Percentiles rank a stretch among this genome's conserved stretches.
Conservation (phyloP, 2,329 filamentous ascomycete genomes). For the Acephala macrosclerotiorum region DNA sequence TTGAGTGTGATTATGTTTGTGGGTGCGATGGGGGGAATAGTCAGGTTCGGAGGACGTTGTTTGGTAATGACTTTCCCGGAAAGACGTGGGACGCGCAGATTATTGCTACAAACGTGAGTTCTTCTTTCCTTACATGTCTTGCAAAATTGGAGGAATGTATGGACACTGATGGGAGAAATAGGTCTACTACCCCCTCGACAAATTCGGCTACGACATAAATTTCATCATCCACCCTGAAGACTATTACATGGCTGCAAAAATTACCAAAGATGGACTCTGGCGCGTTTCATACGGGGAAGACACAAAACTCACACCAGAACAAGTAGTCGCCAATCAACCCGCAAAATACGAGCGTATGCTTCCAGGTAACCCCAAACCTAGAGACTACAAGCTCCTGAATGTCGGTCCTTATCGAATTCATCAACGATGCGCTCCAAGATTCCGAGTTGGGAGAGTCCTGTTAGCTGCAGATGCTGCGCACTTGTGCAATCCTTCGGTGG, state of each 20-base stretch:
- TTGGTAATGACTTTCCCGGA: slow-evolving; percentile 63
- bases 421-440: slow-evolving; percentile 53
- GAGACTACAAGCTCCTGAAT: slow-evolving; percentile 62
- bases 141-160: no score
- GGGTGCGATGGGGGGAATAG: slow-evolving; percentile 64
- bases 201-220: slow-evolving; percentile 62
- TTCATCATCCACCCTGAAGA: slow-evolving; percentile 69
- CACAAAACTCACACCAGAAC: slow-evolving; percentile 57
- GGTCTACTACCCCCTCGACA: slow-evolving; percentile 68
- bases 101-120: slow-evolving; percentile 64
- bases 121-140: not conserved
- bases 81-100: slow-evolving; percentile 67
- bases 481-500: slow-evolving; percentile 61
- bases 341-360: slow-evolving; percentile 64
- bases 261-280: slow-evolving; percentile 66
- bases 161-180: slow-evolving; percentile 40
- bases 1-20: slow-evolving; percentile 59
- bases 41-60: slow-evolving; percentile 55
- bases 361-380: slow-evolving; percentile 64
- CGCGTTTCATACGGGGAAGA: slow-evolving; percentile 69
- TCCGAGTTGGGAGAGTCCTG: slow-evolving; percentile 53
- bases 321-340: slow-evolving; percentile 60
- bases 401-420: slow-evolving; percentile 58
- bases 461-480: slow-evolving; percentile 59
- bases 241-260: slow-evolving; percentile 68